A percentile compares a stretch with the other conserved stretches of the same genome.
phyloP scores from a whole-genome alignment of 2,329 filamentous ascomycete genomes.

The Trichocomaceae sp. region DNA sequence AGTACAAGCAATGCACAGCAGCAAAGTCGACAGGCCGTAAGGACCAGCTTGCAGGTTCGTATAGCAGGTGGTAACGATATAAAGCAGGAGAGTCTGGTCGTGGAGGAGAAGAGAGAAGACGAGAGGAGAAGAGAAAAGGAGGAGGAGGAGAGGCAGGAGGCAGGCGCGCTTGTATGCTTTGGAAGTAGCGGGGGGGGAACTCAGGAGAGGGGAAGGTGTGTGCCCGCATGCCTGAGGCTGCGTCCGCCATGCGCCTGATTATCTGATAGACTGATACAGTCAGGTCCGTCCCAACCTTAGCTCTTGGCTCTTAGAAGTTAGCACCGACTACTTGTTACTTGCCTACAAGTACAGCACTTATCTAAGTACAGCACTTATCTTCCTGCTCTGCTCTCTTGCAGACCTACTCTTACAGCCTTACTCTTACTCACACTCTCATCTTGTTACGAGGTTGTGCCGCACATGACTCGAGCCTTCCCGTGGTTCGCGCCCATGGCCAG shows the following conservation, averaged over 20 bases:
- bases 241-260: too few species aligned
- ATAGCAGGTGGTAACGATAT: background rate
- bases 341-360: background rate
- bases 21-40: background rate
- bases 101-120: too few species aligned
- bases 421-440: too few species aligned
- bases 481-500: background rate
- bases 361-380: too few species aligned
- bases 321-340: background rate
- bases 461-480: background rate
- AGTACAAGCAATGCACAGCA: background rate
- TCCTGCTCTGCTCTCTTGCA: too few species aligned
- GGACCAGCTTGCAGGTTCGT: background rate
- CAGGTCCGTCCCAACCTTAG: background rate
- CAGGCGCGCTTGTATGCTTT: background rate
- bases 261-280: too few species aligned
- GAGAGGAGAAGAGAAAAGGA: background rate
- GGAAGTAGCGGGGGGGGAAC: background rate
- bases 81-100: too few species aligned
- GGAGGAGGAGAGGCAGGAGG: too few species aligned
- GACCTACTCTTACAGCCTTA: too few species aligned
- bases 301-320: too few species aligned
- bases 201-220: slow-evolving; percentile 11
- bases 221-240: too few species aligned
- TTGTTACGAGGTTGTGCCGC: too few species aligned